A percentile compares a stretch with the other conserved stretches of the same genome.
phyloP scores from a whole-genome alignment of 225 moss, liverwort and hornwort genomes.

The Polytrichum formosum region DNA sequence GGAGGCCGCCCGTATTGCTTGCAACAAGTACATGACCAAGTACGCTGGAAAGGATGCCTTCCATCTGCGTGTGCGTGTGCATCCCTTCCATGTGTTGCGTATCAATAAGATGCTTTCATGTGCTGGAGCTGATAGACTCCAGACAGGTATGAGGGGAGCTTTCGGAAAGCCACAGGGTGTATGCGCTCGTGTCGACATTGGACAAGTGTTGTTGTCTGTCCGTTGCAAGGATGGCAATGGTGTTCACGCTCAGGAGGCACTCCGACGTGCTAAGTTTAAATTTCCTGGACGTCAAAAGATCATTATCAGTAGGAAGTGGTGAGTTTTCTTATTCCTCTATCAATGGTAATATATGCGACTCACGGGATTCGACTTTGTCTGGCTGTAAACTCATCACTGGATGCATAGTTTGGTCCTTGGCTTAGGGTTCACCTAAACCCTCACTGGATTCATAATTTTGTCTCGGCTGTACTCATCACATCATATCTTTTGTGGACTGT shows the following conservation, averaged over 20 bases:
- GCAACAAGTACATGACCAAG: slow-evolving; percentile 97
- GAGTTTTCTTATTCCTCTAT: not conserved
- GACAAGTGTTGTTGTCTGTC: slow-evolving; percentile 63
- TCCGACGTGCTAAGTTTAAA: slow-evolving; percentile 66
- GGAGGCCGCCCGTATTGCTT: slow-evolving; percentile 89
- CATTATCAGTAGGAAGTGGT: slow-evolving; percentile 75
- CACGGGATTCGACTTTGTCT: too few relatives aligned
- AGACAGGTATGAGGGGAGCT: slow-evolving; percentile 67
- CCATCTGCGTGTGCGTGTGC: slow-evolving; percentile 83
- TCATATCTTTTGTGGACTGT: too few relatives aligned
- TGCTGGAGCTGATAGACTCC: slow-evolving; percentile 66
- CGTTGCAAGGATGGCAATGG: slow-evolving; percentile 62
- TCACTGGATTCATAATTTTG: too few relatives aligned
- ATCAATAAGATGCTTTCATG: slow-evolving; percentile 68
- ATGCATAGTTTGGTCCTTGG: too few relatives aligned
- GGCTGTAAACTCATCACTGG: too few relatives aligned
- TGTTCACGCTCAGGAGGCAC: slow-evolving; percentile 60
- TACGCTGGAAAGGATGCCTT: slow-evolving; percentile 91
- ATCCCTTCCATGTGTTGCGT: slow-evolving; percentile 77
- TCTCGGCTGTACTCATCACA: too few relatives aligned
- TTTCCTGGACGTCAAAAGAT: slow-evolving; percentile 83
- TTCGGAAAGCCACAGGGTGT: slow-evolving; percentile 70
- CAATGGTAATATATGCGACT: too few relatives aligned
- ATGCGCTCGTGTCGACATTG: slow-evolving; percentile 59
- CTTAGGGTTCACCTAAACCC: too few relatives aligned